phyloP scores from a whole-genome alignment of 306 rosid genomes.

The Parietaria judaica region DNA sequence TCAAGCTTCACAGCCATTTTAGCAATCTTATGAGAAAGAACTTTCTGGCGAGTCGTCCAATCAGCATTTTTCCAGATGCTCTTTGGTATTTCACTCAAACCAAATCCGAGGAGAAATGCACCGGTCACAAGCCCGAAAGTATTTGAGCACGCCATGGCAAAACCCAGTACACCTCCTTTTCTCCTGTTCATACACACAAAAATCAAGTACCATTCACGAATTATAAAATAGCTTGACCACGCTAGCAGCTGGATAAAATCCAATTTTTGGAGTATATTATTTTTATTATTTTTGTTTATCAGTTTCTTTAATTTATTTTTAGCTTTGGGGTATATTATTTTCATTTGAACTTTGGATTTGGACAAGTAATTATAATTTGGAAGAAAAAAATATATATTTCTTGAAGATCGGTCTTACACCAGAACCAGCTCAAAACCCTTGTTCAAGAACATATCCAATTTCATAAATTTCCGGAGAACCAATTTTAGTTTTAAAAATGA shows the following conservation, averaged over 20 bases:
- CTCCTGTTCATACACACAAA: conserved; percentile 42
- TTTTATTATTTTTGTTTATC: too few relatives aligned
- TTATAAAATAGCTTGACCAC: conserved; percentile 11
- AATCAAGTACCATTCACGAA: conserved; percentile 4
- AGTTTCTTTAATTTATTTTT: too few relatives aligned
- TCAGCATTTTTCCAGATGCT: conserved; percentile 84
- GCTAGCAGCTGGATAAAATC: too few relatives aligned
- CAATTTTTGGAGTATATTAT: too few relatives aligned
- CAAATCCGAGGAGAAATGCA: conserved; percentile 97
- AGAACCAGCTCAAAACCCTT: too few relatives aligned
- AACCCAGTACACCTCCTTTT: conserved; percentile 60
- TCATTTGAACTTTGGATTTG: too few relatives aligned
- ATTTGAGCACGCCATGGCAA: conserved; percentile 96
- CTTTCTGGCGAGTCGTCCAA: conserved; percentile 86
- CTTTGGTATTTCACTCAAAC: conserved; percentile 92
- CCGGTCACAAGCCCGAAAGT: conserved; percentile 98
- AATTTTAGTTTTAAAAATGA: neutral
- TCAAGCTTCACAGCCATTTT: conserved; percentile 95
- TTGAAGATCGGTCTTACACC: too few relatives aligned
- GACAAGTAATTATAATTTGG: too few relatives aligned
- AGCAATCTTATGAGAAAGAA: conserved; percentile 92
- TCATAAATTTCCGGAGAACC: too few relatives aligned
- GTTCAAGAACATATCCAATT: too few relatives aligned
- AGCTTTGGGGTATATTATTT: too few relatives aligned
- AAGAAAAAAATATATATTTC: too few relatives aligned